Conservation (phyloP, 2,329 filamentous ascomycete species). For the Penicillium sp. region DNA sequence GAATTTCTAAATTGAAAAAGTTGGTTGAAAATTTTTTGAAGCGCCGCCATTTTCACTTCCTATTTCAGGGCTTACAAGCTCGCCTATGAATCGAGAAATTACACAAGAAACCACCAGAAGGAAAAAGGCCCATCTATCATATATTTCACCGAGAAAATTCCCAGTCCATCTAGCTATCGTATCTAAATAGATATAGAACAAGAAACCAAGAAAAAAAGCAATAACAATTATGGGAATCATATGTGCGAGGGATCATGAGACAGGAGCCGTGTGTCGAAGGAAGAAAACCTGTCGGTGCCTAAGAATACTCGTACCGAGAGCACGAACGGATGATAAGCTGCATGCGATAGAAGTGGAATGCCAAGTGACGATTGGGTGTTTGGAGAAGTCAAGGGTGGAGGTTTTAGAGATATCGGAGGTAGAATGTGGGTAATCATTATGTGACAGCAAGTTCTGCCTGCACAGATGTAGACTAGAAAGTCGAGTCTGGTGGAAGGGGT, state of each 20-base stretch:
- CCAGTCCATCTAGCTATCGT: background rate
- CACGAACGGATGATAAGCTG: background rate
- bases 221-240: slow-evolving; percentile 15
- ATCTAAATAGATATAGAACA: slow-evolving; percentile 9
- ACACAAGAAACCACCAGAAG: background rate
- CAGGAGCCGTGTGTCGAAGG: background rate
- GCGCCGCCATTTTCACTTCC: too few species aligned
- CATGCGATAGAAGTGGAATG: background rate
- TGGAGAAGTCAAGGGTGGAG: background rate
- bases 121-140: background rate
- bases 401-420: background rate
- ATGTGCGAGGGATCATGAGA: slow-evolving; percentile 16
- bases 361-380: background rate
- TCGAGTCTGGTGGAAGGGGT: background rate
- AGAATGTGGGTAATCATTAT: background rate
- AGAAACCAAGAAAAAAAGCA: background rate
- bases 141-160: background rate
- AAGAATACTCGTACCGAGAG: background rate
- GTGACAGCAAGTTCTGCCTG: background rate
- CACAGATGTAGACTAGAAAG: background rate
- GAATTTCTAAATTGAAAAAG: background rate
- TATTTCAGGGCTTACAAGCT: too few species aligned
- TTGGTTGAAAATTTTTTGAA: too few species aligned
- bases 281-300: background rate
- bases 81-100: background rate